Base-by-base conservation (phyloP, 352 stramenopile species). In the Pythium periplocum region DNA sequence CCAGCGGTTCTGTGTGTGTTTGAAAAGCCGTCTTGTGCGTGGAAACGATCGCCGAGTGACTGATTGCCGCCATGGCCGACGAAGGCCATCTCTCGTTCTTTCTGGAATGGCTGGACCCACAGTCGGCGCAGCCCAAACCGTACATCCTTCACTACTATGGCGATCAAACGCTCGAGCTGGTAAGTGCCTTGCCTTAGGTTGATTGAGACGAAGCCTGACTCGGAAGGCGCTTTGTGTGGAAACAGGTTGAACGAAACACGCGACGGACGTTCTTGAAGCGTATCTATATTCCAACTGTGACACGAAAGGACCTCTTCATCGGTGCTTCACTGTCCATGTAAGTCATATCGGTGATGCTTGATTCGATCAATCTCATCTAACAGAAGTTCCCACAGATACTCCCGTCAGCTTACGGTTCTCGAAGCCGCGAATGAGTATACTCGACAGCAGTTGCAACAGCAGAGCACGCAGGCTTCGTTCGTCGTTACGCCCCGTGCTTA, bases 141-240 rank as follows among this genome's bases (percentile, higher is more conserved):
- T 93, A 85, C 62, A 72, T 89, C 45, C 69, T 93, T 51, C 71
- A 86, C 55, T 90, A 85, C 59, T 77, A 87, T 48, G 68, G 66
- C 56, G 78, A 89, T 51, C 65, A 86, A 46, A 89, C 82, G 1
- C 49, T 90, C 33, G 82, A 93, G 45, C 70, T 93, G 37, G 79
- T 93, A 58, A 12, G 70, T 45, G 32, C 8, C 2, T n/a, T 34
- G 8, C 8, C 17, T 44, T 44, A 2, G 37, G 38, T 12, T 35
- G 1, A 42, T 9, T 51, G 38, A 8, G 12, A 42, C 38, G 7
- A 42, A 42, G 26, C 43, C 8, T 48, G 43, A 48, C 43, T n/a
- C 8, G 9, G 6, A 31, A n/a, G 6, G 9, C 26, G 6, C 10
- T 31, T 31, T 10, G 7, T 38, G 32, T 41, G 34, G 40, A 48